Evolutionary conservation across 2,329 filamentous ascomycete genomes (phyloP), one percentile per base, ranked within the genome.

Genomic region (Byssoonygena ceratinophila): DNA sequence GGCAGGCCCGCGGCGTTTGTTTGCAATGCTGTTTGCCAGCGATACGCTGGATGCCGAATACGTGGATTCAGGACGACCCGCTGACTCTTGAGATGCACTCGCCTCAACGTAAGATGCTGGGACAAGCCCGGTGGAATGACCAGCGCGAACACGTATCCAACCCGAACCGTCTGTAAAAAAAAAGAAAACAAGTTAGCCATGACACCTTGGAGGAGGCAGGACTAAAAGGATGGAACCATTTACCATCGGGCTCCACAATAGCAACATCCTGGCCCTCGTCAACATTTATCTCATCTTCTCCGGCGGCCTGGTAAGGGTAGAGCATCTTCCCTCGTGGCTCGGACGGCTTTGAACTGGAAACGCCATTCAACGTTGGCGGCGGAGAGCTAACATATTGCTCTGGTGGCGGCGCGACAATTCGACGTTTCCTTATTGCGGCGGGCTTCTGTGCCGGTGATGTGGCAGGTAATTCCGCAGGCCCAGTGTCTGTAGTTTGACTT

Each of bases 381-480:
- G 83, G 68, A 55, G 85, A 79, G 58, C 80, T 84, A 55, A 92
- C 76, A 63, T 94, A 97, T 29, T 86, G 79, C 5, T 82, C 65
- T 4, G 92, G 92, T 3, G 92, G 92, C 11, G 92, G 92, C 4
- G 92, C 92, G 55, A 96, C 78, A 29, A 97, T 76, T 22, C 91
- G 78, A 61, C 85, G 83, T 62, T 81, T 86, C 59, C 78, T 66
- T 59, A 78, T 66, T 2, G 65, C 58, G 12, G 63, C 54, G 22
- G 63, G 62, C 53, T 62, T 66, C 51, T 48, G 55, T 1, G 61
- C 63, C 18, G 63, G 63, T 11, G 66, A 65, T 25, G 72, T 64
- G 8, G 68, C 67, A 11, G 73, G 55, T 29, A 58, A 64, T 11
- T 72, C 66, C 23, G 73, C 68, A 1, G 77, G 65, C 25, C 64